Evolutionary conservation across 2,329 filamentous ascomycete species (phyloP).

Genomic region (Colletotrichum tropicale): DNA sequence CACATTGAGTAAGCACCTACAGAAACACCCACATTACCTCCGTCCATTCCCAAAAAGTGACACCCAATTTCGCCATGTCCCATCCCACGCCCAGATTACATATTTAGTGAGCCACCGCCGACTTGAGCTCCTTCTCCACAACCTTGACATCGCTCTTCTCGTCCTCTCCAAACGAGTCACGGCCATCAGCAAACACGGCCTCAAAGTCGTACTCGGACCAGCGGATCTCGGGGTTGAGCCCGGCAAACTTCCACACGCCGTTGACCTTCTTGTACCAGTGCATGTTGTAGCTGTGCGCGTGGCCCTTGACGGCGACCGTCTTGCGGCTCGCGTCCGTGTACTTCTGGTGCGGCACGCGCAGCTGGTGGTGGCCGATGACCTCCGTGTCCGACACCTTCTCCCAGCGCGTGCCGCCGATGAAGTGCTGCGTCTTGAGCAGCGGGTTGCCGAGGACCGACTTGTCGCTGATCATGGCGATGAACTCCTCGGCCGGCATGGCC

Average conservation of each 20-base stretch:
- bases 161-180: conserved; percentile 12
- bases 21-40: background rate
- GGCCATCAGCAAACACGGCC: conserved; percentile 46
- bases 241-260: conserved; percentile 67
- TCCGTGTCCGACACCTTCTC: conserved; percentile 62
- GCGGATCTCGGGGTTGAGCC: conserved; percentile 57
- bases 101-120: background rate
- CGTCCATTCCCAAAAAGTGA: background rate
- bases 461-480: conserved; percentile 63
- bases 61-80: background rate
- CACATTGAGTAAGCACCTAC: background rate
- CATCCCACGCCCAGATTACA: background rate
- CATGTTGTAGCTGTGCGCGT: conserved; percentile 61
- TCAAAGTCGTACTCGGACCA: conserved; percentile 65
- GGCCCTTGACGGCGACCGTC: conserved; percentile 61
- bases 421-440: conserved; percentile 68
- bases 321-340: conserved; percentile 56
- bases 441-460: conserved; percentile 63
- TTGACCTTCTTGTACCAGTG: conserved; percentile 63
- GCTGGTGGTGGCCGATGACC: conserved; percentile 64
- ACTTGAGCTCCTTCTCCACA: conserved; percentile 13
- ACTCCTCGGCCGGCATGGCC: conserved; percentile 66
- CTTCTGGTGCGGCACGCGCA: conserved; percentile 66
- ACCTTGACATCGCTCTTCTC: conserved; percentile 4
- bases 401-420: conserved; percentile 65